phyloP scores from a whole-genome alignment of 345 rosid species.

The Erodium maritimum region DNA sequence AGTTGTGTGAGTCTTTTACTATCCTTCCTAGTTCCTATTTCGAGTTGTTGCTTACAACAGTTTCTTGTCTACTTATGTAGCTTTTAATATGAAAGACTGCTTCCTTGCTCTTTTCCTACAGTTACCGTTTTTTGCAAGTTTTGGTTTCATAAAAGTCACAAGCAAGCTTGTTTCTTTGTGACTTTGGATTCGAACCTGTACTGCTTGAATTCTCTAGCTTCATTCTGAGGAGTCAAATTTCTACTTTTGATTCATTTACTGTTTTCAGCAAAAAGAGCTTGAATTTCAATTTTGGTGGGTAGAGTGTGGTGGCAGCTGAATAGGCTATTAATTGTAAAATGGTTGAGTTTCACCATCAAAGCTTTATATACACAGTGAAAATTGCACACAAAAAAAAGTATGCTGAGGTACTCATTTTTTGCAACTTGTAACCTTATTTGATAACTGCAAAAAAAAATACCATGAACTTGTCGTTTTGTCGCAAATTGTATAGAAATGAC shows the following conservation, averaged over 20 bases:
- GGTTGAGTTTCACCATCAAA: neutral
- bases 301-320: neutral
- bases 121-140: neutral
- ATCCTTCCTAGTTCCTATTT: slow-evolving; percentile 5
- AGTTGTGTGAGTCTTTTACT: slow-evolving; percentile 1
- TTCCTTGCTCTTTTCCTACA: no score
- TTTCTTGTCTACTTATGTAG: neutral
- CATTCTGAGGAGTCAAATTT: neutral
- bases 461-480: no score
- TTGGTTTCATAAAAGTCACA: neutral
- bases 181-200: no score
- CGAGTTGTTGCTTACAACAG: no score
- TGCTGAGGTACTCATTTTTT: no score
- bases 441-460: no score
- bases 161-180: neutral
- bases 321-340: neutral
- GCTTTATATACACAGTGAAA: no score
- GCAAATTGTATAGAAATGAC: no score
- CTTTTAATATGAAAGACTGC: no score
- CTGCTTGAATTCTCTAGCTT: no score
- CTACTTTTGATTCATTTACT: neutral
- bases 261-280: neutral
- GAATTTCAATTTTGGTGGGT: neutral
- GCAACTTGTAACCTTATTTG: no score
- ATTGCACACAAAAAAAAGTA: no score